Conservation (phyloP, 2,329 filamentous ascomycete species). For the Diaporthe destruens region DNA sequence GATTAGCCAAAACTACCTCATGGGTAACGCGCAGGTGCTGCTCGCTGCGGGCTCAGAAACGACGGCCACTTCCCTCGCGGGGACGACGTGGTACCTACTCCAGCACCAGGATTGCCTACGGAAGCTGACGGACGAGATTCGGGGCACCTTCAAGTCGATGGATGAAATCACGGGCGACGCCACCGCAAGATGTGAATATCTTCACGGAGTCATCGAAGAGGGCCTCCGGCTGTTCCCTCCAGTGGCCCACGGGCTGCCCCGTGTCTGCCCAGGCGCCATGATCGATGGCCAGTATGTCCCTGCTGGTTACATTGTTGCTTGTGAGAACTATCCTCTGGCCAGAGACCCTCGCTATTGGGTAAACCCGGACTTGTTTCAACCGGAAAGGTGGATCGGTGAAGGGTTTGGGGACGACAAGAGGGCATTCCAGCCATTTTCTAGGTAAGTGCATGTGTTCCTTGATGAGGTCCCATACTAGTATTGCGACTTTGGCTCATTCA, state of each 20-base stretch:
- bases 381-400: constrained; percentile 38
- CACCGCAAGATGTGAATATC: constrained; percentile 26
- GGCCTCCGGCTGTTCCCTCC: constrained; percentile 35
- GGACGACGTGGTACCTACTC: constrained; percentile 44
- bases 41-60: constrained; percentile 42
- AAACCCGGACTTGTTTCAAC: constrained; percentile 33
- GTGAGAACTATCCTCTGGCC: constrained; percentile 31
- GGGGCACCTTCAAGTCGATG: constrained; percentile 51
- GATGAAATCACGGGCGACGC: constrained; percentile 52
- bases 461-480: not conserved
- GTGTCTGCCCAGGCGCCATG: constrained; percentile 38
- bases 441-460: not conserved
- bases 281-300: constrained; percentile 42
- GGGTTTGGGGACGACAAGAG: constrained; percentile 44
- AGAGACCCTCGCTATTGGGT: constrained; percentile 38
- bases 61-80: constrained; percentile 40
- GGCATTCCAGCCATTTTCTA: constrained; percentile 49
- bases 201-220: constrained; percentile 33
- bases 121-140: constrained; percentile 55
- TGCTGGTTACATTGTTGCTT: constrained; percentile 23
- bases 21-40: constrained; percentile 30
- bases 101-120: constrained; percentile 45
- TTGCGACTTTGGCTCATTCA: not conserved
- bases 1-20: constrained; percentile 12
- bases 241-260: constrained; percentile 35